Evolutionary conservation across 345 rosid species (phyloP), one percentile per base, ranked within the genome.

Genomic region (Eutrema japonicum): DNA sequence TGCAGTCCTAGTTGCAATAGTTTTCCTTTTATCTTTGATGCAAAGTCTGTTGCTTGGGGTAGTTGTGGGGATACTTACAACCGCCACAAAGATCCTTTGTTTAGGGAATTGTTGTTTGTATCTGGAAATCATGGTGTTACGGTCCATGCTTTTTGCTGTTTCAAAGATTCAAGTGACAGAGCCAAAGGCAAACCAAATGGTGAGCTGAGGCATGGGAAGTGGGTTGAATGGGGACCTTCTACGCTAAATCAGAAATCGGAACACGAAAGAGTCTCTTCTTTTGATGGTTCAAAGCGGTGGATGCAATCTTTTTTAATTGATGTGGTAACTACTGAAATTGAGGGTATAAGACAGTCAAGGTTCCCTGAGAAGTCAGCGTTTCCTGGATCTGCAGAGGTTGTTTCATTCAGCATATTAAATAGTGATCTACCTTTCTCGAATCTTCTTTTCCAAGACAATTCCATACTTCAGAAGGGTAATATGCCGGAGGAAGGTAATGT

Each of bases 171-270:
- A 54, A 65, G 61, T 76, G 82, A 77, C 71, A 37, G 38, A 35
- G 50, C 71, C 33, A 69, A 64, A 49, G 22, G 73, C 56, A 59
- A 62, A 27, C 49, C 68, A 69, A 85, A 82, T 64, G 84, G 77
- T 65, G 84, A 85, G 70, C 72, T 72, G 71, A 79, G 65, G 80
- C 76, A 79, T 67, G 99, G 98, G 73, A 81, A 86, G 72, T 95
- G 98, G 99, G 90, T 86, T 68, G 84, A 90, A 57, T 95, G 99
- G 98, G 96, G 97, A 38, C 96, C 99, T 77, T 82, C 76, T 37
- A 61, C 73, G 67, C 73, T 74, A 51, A 52, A 77, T 75, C 70
- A 74, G 72, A 72, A 72, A 63, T 46, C 50, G 1, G 86, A 79
- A 66, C 63, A 46, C 53, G 78, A 73, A 76, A 71, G 60, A 38